Evolutionary conservation across 495 filamentous ascomycete species (phyloP), one percentile per base, ranked within the genome.

Genomic region (Penicillium fimorum): DNA sequence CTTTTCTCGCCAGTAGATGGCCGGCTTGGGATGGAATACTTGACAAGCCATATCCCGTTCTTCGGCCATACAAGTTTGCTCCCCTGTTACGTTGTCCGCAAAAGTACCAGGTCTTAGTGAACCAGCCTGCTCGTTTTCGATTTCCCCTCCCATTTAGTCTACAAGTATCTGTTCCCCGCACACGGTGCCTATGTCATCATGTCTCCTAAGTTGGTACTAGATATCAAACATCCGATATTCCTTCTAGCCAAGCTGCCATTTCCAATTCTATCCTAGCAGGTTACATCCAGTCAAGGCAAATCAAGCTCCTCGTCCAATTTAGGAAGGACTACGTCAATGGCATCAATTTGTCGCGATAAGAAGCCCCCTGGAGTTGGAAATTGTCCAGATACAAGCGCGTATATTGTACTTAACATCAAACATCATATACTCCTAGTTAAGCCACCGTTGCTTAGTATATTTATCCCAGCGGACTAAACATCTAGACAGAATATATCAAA

Each of bases 1-100:
- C 17, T 79, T 82, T 56, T 57, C 50, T 33, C 64, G 64, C 54
- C 25, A 51, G 46, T 38, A 41, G 8, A 15, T 58, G 27, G 54
- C 35, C 30, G 25, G 6, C 13, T 13, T 12, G 15, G 15, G 27
- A 47, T 17, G 10, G 12, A 30, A 20, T n/a, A 13, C 15, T 35
- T 25, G 11, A 8, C 17, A 24, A 17, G 33, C 10, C 17, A 10
- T 18, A 17, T 35, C 7, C 30, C n/a, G 4, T 20, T n/a, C 11
- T 32, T 32, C 11, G 5, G 22, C 7, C 33, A 38, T 38, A 9
- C 32, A 17, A n/a, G 7, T 27, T 18, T 40, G 9, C 38, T 20
- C 30, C 17, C 29, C 30, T 35, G 5, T 18, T 25, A 17, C 4
- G 24, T 32, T 30, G 2, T 2, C n/a, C 11, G 10, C 12, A 8